Evolutionary conservation across 805 yeast species (phyloP).

Genomic region (Schwanniomyces occidentalis): DNA sequence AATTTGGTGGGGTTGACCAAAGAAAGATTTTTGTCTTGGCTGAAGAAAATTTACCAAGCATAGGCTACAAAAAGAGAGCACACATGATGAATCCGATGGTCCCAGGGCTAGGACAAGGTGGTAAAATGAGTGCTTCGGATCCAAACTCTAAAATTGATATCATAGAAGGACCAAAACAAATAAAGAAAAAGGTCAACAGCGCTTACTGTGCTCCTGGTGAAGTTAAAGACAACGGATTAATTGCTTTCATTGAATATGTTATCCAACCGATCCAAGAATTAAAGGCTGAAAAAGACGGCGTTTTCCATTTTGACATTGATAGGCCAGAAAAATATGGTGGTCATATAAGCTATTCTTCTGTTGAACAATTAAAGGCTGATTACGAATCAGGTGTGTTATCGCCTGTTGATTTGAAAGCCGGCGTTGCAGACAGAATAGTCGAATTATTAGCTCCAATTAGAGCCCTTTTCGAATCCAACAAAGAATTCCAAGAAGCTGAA

Average conservation of each 20-base stretch:
- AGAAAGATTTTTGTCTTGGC: slow-evolving; percentile 96
- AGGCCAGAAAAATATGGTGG: slow-evolving; percentile 99
- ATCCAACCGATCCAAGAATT: slow-evolving; percentile 84
- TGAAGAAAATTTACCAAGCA: slow-evolving; percentile 81
- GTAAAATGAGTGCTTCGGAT: slow-evolving; percentile 98
- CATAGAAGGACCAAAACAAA: slow-evolving; percentile 82
- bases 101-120: slow-evolving; percentile 96
- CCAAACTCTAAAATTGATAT: slow-evolving; percentile 96
- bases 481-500: slow-evolving; percentile 75
- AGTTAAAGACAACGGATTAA: slow-evolving; percentile 85
- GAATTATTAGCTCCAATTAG: slow-evolving; percentile 81
- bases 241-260: slow-evolving; percentile 83
- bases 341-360: slow-evolving; percentile 66
- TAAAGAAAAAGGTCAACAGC: slow-evolving; percentile 85
- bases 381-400: slow-evolving; percentile 73
- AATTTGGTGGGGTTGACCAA: slow-evolving; percentile 99
- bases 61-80: slow-evolving; percentile 96
- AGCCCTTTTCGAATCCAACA: slow-evolving; percentile 57
- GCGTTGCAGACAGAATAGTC: slow-evolving; percentile 85
- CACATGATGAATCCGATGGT: slow-evolving; percentile 99
- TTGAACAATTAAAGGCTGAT: slow-evolving; percentile 70
- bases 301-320: slow-evolving; percentile 68
- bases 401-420: slow-evolving; percentile 92
- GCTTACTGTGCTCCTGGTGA: slow-evolving; percentile 96
- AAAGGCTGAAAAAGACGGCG: slow-evolving; percentile 52